Evolutionary conservation across 768 basidiomycete genomes (phyloP).

Genomic region (Leccinum variicolor): DNA sequence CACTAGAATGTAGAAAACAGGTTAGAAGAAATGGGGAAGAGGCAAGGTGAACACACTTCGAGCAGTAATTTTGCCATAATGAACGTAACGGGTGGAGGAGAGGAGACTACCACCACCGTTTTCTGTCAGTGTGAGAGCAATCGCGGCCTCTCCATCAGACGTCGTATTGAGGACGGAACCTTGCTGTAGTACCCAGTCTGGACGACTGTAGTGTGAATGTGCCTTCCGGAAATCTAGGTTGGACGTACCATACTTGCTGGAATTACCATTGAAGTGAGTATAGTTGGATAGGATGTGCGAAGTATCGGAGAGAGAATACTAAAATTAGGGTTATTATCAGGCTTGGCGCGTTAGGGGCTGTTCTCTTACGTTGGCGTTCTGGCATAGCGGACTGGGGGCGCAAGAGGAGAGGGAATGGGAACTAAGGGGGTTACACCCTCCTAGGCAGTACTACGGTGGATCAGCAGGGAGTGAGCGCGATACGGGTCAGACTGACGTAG

Average conservation of each 20-base stretch:
- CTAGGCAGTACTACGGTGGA: constrained; percentile 63
- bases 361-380: constrained; percentile 50
- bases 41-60: constrained; percentile 36
- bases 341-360: background rate
- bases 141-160: constrained; percentile 52
- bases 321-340: background rate
- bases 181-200: constrained; percentile 71
- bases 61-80: constrained; percentile 76
- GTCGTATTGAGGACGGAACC: constrained; percentile 67
- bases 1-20: constrained; percentile 41
- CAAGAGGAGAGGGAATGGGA: constrained; percentile 67
- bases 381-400: constrained; percentile 67
- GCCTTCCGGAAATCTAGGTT: background rate
- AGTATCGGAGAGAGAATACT: constrained; percentile 65
- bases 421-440: constrained; percentile 80
- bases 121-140: constrained; percentile 66
- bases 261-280: constrained; percentile 72
- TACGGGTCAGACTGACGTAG: constrained; percentile 26
- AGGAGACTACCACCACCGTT: constrained; percentile 73
- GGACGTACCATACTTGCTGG: constrained; percentile 55
- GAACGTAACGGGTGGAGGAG: constrained; percentile 76
- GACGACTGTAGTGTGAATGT: background rate
- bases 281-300: constrained; percentile 64
- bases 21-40: background rate
- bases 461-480: constrained; percentile 6